Evolutionary conservation across 2,329 filamentous ascomycete genomes (phyloP).

Genomic region (Pseudomassariella vexata): DNA sequence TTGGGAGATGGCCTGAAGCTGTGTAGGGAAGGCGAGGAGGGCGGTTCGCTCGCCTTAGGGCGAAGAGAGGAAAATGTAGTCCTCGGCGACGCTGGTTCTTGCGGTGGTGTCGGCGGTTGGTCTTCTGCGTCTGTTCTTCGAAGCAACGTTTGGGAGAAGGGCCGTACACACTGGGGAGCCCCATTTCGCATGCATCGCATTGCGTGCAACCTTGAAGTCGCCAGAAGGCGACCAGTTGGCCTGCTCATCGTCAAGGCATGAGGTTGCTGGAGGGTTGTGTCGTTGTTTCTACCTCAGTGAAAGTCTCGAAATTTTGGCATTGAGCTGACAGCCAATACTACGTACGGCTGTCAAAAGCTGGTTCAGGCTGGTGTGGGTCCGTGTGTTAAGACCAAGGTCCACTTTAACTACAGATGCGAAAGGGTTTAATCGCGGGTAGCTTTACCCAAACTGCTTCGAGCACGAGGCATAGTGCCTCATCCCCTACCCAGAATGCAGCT

Average conservation of each 20-base stretch:
- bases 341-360: no score
- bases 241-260: no score
- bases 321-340: not conserved
- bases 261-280: not conserved
- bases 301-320: not conserved
- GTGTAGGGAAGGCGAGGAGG: slow-evolving; percentile 1
- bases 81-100: slow-evolving; percentile 1
- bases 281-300: not conserved
- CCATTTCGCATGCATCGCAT: not conserved
- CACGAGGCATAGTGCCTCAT: no score
- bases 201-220: slow-evolving; percentile 4
- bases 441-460: no score
- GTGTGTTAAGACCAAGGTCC: no score
- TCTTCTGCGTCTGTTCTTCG: slow-evolving; percentile 4
- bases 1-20: not conserved
- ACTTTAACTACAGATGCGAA: no score
- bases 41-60: not conserved
- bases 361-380: no score
- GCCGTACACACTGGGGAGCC: slow-evolving; percentile 7
- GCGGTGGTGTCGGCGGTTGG: slow-evolving; percentile 1
- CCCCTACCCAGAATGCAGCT: no score
- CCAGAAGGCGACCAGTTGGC: slow-evolving; percentile 8
- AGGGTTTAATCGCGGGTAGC: no score
- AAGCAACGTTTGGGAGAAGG: slow-evolving; percentile 7
- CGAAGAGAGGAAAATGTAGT: not conserved